Conservation (phyloP, 2,329 filamentous ascomycete species). For the Acephala macrosclerotiorum region DNA sequence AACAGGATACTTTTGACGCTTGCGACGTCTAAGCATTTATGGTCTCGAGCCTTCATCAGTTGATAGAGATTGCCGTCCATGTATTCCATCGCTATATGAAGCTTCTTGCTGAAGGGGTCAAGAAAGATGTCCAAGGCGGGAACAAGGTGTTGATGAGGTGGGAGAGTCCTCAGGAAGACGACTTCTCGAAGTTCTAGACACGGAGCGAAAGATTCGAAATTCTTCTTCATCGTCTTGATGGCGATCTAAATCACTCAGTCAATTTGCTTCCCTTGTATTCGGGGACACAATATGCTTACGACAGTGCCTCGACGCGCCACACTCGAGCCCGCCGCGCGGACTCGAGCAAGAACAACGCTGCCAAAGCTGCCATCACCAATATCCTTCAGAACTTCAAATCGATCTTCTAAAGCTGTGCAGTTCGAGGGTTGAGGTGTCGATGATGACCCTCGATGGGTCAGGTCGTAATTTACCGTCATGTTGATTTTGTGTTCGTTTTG, state of each 20-base stretch:
- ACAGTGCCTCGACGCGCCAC: slow-evolving; percentile 90
- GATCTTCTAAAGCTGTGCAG: slow-evolving; percentile 79
- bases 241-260: slow-evolving; percentile 71
- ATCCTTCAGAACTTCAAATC: slow-evolving; percentile 96
- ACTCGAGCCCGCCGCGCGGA: slow-evolving; percentile 87
- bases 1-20: slow-evolving; percentile 98
- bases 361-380: slow-evolving; percentile 99
- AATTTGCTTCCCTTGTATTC: slow-evolving; percentile 19
- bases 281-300: slow-evolving; percentile 62
- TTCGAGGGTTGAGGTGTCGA: slow-evolving; percentile 53
- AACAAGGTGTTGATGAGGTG: slow-evolving; percentile 89
- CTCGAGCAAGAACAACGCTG: slow-evolving; percentile 90
- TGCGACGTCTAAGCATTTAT: slow-evolving; percentile 87
- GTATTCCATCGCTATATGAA: slow-evolving; percentile 99
- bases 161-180: slow-evolving; percentile 91
- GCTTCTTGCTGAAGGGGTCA: slow-evolving; percentile 92
- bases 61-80: slow-evolving; percentile 99
- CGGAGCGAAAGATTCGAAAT: slow-evolving; percentile 88
- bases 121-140: slow-evolving; percentile 98
- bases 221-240: slow-evolving; percentile 99
- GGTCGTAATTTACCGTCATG: slow-evolving; percentile 82
- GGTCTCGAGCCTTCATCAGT: slow-evolving; percentile 96
- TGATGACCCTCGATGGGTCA: slow-evolving; percentile 72
- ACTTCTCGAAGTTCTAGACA: slow-evolving; percentile 96
- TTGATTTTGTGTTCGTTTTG: slow-evolving; percentile 42